Conservation (phyloP, 805 yeast species). For the Isabelozyma gotoi region DNA sequence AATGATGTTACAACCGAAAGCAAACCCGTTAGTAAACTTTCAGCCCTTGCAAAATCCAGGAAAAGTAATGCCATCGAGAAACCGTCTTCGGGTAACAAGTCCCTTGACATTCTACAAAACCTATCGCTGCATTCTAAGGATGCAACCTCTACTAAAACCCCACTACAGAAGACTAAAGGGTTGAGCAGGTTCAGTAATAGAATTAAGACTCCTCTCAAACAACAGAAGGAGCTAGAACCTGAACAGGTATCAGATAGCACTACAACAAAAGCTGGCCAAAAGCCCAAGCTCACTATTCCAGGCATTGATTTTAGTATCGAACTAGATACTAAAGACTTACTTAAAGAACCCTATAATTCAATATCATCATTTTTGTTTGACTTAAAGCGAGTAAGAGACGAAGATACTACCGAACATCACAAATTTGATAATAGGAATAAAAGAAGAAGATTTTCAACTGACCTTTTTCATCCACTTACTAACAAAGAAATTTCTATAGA, state of each 20-base stretch:
- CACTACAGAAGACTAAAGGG: neutral
- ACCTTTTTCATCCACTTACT: conserved; percentile 37
- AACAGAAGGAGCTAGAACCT: neutral
- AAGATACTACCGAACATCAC: conserved; percentile 1
- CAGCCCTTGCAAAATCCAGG: conserved; percentile 50
- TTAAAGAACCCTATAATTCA: conserved; percentile 9
- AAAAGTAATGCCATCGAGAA: conserved; percentile 15
- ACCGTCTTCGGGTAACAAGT: conserved; percentile 4
- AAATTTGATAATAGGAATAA: conserved; percentile 15
- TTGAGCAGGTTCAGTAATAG: neutral
- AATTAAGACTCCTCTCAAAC: too few relatives aligned
- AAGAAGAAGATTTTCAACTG: conserved; percentile 17
- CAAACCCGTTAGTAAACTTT: neutral
- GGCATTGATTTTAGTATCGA: neutral
- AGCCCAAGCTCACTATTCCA: neutral
- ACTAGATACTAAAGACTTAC: neutral
- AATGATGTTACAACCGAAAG: too few relatives aligned
- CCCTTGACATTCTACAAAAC: conserved; percentile 19
- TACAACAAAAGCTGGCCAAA: neutral
- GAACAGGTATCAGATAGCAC: neutral
- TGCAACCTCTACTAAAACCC: neutral
- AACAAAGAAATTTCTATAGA: conserved; percentile 36
- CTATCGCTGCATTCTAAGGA: conserved; percentile 3
- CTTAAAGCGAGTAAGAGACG: conserved; percentile 1
- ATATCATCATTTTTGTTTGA: conserved; percentile 16